Percentiles rank a stretch among this genome's conserved stretches.
These are phyloP conservation scores for Ustilago sp. DNA, from an alignment of 1,284 basidiomycete genomes.

Conservation along the genomic window DNA sequence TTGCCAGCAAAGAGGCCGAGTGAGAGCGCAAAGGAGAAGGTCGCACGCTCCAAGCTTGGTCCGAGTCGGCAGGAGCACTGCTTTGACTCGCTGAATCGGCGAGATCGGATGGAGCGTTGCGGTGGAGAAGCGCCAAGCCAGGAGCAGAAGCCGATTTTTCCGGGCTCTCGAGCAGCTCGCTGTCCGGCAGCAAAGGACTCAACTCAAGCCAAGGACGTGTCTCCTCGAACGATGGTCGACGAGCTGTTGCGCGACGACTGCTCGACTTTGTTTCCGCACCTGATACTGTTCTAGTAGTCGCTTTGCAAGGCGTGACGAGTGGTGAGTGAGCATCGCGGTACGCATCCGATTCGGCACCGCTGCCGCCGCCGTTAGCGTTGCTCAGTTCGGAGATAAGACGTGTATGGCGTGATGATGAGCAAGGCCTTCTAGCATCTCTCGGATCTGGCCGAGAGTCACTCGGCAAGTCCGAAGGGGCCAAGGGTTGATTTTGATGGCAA, in stretches of 20 bases:
- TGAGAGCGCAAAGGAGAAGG: slow-evolving; percentile 36
- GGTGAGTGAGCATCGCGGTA: slow-evolving; percentile 18
- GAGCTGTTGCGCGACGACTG: neutral
- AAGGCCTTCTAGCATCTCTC: slow-evolving; percentile 3
- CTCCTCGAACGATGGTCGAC: slow-evolving; percentile 29
- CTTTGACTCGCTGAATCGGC: slow-evolving; percentile 30
- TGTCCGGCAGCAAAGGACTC: slow-evolving; percentile 38
- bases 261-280: neutral
- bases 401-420: slow-evolving; percentile 6
- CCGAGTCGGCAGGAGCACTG: slow-evolving; percentile 25
- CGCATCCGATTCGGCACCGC: slow-evolving; percentile 8
- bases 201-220: slow-evolving; percentile 52
- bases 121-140: slow-evolving; percentile 17
- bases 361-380: neutral
- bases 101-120: slow-evolving; percentile 21
- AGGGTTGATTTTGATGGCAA: neutral
- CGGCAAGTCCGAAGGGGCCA: slow-evolving; percentile 5
- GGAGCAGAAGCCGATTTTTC: slow-evolving; percentile 4
- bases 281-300: neutral
- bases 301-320: slow-evolving; percentile 21
- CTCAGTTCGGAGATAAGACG: slow-evolving; percentile 5
- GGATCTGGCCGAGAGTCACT: neutral
- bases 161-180: slow-evolving; percentile 32
- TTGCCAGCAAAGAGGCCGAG: slow-evolving; percentile 18
- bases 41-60: slow-evolving; percentile 7